Evolutionary conservation across 306 rosid species (phyloP), one percentile per base, ranked within the genome.

Genomic region (Begonia fuchsioides): DNA sequence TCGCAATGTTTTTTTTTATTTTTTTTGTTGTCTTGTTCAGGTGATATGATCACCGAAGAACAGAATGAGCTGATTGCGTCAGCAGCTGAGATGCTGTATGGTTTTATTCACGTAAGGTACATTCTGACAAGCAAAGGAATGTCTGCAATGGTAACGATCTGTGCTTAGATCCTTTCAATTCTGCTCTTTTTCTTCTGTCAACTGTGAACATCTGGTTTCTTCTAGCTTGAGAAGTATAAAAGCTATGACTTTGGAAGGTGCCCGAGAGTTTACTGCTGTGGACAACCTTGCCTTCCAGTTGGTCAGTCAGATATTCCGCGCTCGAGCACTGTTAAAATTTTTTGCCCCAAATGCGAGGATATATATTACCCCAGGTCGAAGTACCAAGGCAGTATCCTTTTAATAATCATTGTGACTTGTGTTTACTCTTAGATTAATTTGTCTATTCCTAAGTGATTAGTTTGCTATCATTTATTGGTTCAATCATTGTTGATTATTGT

Each of bases 341-440:
- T 81, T 62, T 88, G 97, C 71, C 93, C 97, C 17, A 84, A 86
- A 67, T 88, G 97, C 47, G 97, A 88, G 74, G 97, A 88, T 65
- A 76, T 81, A 54, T 88, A 88, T 68, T 88, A 90, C 73, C 98
- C 98, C 32, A 93, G 95, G 40, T 82, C 98, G 58, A 90, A 85
- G 79, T 82, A 85, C 73, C 98, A 90, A 84, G 97, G 97, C 87
- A 90, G 98, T 90, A 90, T 90, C 98, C 98, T 85, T 81, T n/a
- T 44, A 39, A 44, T 53, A 32, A 56, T 52, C 20, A 39, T 18
- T 59, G 35, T 26, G 35, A 26, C n/a, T 13, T 50, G 10, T 18
- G 32, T n/a, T n/a, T n/a, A 15, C 9, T 18, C 49, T 16, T 32
- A 48, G 41, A 12, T 10, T 39, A 9, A 1, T 18, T 17, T 57